phyloP scores from a whole-genome alignment of 2,329 filamentous ascomycete species.

The Cercospora zeina region DNA sequence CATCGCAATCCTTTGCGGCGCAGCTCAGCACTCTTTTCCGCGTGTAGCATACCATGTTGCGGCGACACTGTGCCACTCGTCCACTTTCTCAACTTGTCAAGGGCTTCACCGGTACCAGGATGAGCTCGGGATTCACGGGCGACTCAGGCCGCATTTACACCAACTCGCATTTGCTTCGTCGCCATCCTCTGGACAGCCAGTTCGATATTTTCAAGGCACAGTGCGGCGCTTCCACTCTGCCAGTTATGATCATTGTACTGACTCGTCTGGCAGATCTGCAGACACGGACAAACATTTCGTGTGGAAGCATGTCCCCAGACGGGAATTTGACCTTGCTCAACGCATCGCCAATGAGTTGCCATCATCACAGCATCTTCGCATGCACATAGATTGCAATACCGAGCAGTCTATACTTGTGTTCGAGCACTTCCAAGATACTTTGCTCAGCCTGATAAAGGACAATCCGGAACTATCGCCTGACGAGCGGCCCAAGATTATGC shows the following conservation, averaged over 20 bases:
- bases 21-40: no score
- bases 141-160: no score
- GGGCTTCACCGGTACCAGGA: no score
- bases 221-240: constrained; percentile 35
- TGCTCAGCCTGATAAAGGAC: constrained; percentile 41
- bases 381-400: constrained; percentile 42
- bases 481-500: constrained; percentile 42
- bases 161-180: constrained; percentile 29
- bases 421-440: constrained; percentile 40
- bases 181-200: constrained; percentile 34
- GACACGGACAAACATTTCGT: constrained; percentile 37
- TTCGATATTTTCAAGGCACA: constrained; percentile 41
- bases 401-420: constrained; percentile 42
- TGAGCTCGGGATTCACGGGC: no score
- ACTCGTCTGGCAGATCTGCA: constrained; percentile 34
- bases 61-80: no score
- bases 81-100: no score
- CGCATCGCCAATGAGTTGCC: constrained; percentile 40
- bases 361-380: constrained; percentile 40
- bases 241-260: neutral
- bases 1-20: no score
- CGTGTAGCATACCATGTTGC: no score
- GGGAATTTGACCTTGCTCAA: constrained; percentile 40
- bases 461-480: constrained; percentile 37
- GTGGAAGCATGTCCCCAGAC: constrained; percentile 39